Percentiles rank a stretch among this genome's conserved stretches.
These are phyloP conservation scores for Candida loeiensis DNA, from an alignment of 805 yeast species.

Conservation along the genomic window DNA sequence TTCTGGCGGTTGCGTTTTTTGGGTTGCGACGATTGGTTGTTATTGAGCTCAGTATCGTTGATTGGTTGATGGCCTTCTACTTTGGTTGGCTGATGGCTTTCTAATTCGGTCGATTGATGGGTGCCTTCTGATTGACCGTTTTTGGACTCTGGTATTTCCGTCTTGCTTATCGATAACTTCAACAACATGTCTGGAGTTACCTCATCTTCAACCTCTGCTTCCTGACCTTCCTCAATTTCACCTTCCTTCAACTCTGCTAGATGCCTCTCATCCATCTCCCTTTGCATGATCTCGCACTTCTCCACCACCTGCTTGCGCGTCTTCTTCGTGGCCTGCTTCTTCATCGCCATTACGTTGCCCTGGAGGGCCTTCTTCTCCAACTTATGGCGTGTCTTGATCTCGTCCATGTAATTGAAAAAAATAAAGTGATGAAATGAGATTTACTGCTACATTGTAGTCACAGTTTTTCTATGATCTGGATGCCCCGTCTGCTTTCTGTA, in stretches of 20 bases:
- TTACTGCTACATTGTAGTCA: no score
- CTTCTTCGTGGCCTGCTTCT: conserved; percentile 79
- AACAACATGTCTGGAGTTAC: background rate
- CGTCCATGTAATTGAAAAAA: conserved; percentile 37
- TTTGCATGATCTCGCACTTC: conserved; percentile 59
- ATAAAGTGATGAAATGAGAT: background rate
- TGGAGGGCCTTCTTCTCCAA: conserved; percentile 66
- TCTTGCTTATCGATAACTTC: no score
- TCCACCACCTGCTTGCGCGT: conserved; percentile 63
- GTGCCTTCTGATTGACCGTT: no score
- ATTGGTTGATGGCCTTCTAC: no score
- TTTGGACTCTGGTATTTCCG: no score
- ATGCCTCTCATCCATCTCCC: conserved; percentile 52
- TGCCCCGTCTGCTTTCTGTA: no score
- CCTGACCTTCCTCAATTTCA: no score
- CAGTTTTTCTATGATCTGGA: no score
- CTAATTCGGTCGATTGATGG: no score
- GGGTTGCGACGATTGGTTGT: background rate
- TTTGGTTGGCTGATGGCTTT: no score
- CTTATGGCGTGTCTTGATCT: conserved; percentile 56
- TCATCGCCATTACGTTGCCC: conserved; percentile 68
- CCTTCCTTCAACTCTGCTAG: conserved; percentile 21
- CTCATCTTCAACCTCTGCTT: background rate
- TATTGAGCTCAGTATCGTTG: no score
- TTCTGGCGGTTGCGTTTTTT: conserved; percentile 74